Conservation (phyloP, 257 asterid genomes). For the Agastache rugosa region DNA sequence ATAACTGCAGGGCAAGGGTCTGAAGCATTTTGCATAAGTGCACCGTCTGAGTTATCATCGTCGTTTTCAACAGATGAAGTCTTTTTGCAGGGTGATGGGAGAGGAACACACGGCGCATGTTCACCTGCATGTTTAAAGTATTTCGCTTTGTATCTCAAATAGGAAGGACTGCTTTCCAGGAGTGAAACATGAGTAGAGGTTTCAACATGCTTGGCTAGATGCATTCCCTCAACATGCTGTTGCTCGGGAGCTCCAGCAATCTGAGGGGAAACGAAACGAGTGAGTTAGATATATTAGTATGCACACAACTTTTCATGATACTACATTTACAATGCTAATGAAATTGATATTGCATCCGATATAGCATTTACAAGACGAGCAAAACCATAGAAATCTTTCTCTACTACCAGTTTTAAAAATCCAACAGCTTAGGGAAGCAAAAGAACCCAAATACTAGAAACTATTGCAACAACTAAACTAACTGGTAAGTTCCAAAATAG, state of each 20-base stretch:
- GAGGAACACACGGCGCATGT: conserved; percentile 42
- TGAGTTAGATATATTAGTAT: not conserved
- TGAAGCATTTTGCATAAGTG: conserved; percentile 8
- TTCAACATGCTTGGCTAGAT: not conserved
- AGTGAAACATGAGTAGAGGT: conserved; percentile 66
- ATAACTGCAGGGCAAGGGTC: conserved; percentile 20
- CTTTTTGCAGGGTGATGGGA: conserved; percentile 50
- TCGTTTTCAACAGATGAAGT: conserved; percentile 30
- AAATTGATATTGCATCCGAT: no score
- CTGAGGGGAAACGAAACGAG: conserved; percentile 12
- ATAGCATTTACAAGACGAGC: no score
- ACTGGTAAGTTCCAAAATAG: not conserved
- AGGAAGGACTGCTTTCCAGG: conserved; percentile 63
- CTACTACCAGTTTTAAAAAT: no score
- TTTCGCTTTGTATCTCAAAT: conserved; percentile 58
- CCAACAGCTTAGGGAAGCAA: no score
- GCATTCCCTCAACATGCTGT: conserved; percentile 29
- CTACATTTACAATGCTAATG: no score
- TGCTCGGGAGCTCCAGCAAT: conserved; percentile 33
- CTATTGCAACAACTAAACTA: no score
- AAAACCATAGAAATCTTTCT: no score
- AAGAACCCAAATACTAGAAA: no score
- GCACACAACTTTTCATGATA: no score
- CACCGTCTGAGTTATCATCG: not conserved
- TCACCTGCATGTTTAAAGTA: conserved; percentile 48